A percentile compares a stretch with the other conserved stretches of the same genome.
Evolutionary conservation across 805 yeast species (phyloP).

Genomic region (Candida tibetensis): DNA sequence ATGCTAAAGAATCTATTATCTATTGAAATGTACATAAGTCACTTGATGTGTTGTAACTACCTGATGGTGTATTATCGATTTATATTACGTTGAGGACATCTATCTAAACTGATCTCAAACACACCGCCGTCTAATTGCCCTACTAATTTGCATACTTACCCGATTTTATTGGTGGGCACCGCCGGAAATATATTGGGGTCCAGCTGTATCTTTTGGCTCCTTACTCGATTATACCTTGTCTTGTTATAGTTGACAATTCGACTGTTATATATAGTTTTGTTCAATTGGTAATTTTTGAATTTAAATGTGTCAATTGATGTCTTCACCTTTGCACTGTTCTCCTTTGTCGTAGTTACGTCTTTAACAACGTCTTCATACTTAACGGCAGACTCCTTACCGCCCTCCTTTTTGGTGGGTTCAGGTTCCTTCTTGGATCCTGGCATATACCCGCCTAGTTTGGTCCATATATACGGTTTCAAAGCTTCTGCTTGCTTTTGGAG

Average conservation of each 20-base stretch:
- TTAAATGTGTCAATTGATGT: constrained; percentile 23
- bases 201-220: constrained; percentile 11
- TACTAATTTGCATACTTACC: no score
- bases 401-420: constrained; percentile 12
- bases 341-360: not conserved
- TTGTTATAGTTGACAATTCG: constrained; percentile 39
- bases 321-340: constrained; percentile 1
- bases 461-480: constrained; percentile 36
- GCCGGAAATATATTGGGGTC: constrained; percentile 12
- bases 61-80: no score
- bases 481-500: constrained; percentile 23
- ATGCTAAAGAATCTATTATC: not conserved
- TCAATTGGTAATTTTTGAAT: constrained; percentile 40
- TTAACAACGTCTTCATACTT: constrained; percentile 16
- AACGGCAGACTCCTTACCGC: constrained; percentile 19
- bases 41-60: no score
- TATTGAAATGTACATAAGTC: no score
- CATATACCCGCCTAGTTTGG: constrained; percentile 17
- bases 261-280: constrained; percentile 39
- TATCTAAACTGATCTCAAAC: no score
- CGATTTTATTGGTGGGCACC: constrained; percentile 12
- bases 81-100: no score
- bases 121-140: no score
- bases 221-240: constrained; percentile 20
- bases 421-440: constrained; percentile 14